These are phyloP conservation scores for Cryphonectria naterciae DNA, from an alignment of 2,329 filamentous ascomycete genomes.

Conservation along the genomic window DNA sequence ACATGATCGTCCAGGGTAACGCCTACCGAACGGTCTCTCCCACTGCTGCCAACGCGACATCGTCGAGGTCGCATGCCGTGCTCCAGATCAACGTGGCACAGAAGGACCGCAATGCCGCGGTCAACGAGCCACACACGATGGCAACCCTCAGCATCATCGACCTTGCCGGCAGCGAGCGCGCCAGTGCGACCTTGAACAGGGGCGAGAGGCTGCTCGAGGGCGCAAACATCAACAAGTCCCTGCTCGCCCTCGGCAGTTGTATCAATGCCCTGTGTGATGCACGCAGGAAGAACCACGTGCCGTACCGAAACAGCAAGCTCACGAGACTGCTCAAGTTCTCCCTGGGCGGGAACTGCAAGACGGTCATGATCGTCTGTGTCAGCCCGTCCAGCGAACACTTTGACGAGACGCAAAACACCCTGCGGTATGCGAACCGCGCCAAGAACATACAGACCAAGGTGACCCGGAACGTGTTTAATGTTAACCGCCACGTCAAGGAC, in stretches of 20 bases:
- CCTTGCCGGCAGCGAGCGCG: constrained; percentile 91
- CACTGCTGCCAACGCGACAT: constrained; percentile 96
- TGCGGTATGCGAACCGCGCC: constrained; percentile 94
- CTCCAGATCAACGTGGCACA: constrained; percentile 95
- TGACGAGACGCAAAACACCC: constrained; percentile 96
- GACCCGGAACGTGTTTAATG: constrained; percentile 98
- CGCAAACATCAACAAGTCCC: constrained; percentile 98
- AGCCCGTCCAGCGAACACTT: constrained; percentile 96
- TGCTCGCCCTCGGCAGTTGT: constrained; percentile 91
- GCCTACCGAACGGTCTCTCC: constrained; percentile 94
- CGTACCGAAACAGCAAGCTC: constrained; percentile 96
- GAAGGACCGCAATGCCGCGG: constrained; percentile 88
- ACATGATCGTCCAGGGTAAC: constrained; percentile 96
- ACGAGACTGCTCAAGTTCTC: constrained; percentile 96
- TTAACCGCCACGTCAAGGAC: constrained; percentile 98
- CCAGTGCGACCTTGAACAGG: constrained; percentile 94
- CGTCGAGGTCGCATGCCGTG: constrained; percentile 94
- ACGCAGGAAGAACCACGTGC: constrained; percentile 88
- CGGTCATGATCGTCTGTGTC: constrained; percentile 99
- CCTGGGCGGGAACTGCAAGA: constrained; percentile 95
- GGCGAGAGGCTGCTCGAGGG: constrained; percentile 90
- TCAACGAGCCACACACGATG: constrained; percentile 97
- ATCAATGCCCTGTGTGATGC: constrained; percentile 98
- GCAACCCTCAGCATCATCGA: constrained; percentile 98
- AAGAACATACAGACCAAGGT: constrained; percentile 99